These are phyloP conservation scores for Agaricus sinodeliciosus DNA, from an alignment of 768 basidiomycete genomes.

Conservation along the genomic window DNA sequence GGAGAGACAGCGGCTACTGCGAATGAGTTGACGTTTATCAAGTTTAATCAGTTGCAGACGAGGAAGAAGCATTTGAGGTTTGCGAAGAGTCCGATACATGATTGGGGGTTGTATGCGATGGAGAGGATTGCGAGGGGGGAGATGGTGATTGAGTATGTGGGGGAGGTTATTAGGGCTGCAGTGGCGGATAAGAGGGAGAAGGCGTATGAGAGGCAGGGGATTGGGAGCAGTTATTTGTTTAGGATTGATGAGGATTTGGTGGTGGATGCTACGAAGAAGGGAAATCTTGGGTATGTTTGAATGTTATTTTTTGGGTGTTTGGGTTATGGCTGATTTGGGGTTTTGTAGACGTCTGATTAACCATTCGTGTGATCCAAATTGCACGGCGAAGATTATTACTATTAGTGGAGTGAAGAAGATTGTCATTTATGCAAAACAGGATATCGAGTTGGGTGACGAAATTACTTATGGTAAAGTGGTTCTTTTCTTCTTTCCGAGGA, in stretches of 20 bases:
- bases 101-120: slow-evolving; percentile 98
- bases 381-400: slow-evolving; percentile 86
- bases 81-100: slow-evolving; percentile 92
- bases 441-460: slow-evolving; percentile 94
- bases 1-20: slow-evolving; percentile 59
- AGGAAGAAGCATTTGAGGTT: slow-evolving; percentile 97
- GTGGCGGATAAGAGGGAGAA: slow-evolving; percentile 98
- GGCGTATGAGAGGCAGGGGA: slow-evolving; percentile 93
- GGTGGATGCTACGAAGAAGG: slow-evolving; percentile 98
- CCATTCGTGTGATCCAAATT: slow-evolving; percentile 95
- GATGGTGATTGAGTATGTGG: slow-evolving; percentile 99
- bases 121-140: slow-evolving; percentile 90
- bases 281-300: slow-evolving; percentile 85
- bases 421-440: slow-evolving; percentile 97
- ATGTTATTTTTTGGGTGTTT: slow-evolving; percentile 7
- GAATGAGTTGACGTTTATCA: slow-evolving; percentile 64
- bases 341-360: slow-evolving; percentile 84
- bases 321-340: slow-evolving; percentile 11
- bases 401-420: slow-evolving; percentile 95
- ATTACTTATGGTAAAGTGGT: slow-evolving; percentile 80
- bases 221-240: slow-evolving; percentile 97
- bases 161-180: slow-evolving; percentile 91
- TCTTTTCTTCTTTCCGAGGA: slow-evolving; percentile 3
- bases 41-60: slow-evolving; percentile 98
- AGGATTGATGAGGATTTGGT: slow-evolving; percentile 97